A percentile compares a stretch with the other conserved stretches of the same genome.
Conservation (phyloP, 2,329 filamentous ascomycete species). For the Rugonectria rugulosa region DNA sequence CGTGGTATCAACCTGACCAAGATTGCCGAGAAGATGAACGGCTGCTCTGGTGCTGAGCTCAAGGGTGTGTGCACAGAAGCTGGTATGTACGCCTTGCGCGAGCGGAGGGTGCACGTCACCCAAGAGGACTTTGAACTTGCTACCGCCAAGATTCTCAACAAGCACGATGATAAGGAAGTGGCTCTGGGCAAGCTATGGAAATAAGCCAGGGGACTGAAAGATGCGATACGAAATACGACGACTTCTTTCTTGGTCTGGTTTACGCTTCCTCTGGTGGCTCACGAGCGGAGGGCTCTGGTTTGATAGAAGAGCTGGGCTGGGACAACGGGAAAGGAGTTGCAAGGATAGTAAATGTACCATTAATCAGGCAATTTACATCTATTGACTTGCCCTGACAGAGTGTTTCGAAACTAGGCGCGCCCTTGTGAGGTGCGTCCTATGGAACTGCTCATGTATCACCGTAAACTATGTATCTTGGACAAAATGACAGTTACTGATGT, state of each 20-base stretch:
- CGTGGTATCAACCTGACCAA: conserved; percentile 97
- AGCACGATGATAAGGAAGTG: conserved; percentile 98
- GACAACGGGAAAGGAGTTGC: conserved; percentile 42
- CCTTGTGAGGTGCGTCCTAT: too few relatives aligned
- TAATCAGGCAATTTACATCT: conserved; percentile 33
- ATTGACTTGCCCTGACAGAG: too few relatives aligned
- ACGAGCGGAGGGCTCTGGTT: conserved; percentile 26
- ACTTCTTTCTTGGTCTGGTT: conserved; percentile 31
- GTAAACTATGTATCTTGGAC: too few relatives aligned
- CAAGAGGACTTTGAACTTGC: conserved; percentile 99
- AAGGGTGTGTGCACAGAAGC: conserved; percentile 99
- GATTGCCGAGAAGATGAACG: conserved; percentile 99
- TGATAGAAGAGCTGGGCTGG: conserved; percentile 39
- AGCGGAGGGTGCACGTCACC: conserved; percentile 95
- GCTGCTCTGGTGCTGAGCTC: conserved; percentile 94
- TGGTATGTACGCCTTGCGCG: conserved; percentile 96
- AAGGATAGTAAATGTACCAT: conserved; percentile 47
- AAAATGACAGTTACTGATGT: too few relatives aligned
- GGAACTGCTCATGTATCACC: too few relatives aligned
- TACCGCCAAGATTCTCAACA: conserved; percentile 99
- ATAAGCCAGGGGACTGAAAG: conserved; percentile 38
- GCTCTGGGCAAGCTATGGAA: conserved; percentile 83
- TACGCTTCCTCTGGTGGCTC: conserved; percentile 32
- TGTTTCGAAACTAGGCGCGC: too few relatives aligned
- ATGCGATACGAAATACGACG: conserved; percentile 23